Conservation (phyloP, 257 asterid genomes). For the Haberlea rhodopensis region DNA sequence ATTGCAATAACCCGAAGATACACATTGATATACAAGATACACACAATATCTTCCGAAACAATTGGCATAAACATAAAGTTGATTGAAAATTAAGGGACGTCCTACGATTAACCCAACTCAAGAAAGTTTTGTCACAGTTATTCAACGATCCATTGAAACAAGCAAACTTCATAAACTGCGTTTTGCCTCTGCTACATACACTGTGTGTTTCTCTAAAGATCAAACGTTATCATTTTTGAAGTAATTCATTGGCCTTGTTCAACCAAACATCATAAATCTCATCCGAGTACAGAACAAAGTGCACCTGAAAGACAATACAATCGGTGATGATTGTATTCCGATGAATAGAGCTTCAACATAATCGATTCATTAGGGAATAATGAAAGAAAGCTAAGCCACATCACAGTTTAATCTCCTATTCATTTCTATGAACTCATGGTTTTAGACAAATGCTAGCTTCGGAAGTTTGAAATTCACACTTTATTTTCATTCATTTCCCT, state of each 20-base stretch:
- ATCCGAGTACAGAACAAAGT: conserved; percentile 76
- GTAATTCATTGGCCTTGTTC: conserved; percentile 57
- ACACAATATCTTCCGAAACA: too few relatives aligned
- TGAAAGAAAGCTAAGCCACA: neutral
- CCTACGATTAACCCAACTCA: too few relatives aligned
- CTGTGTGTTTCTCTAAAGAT: neutral
- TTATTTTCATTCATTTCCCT: neutral
- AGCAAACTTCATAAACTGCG: neutral
- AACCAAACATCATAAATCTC: conserved; percentile 80
- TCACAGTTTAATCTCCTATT: neutral
- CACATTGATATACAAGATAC: too few relatives aligned
- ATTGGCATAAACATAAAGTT: too few relatives aligned
- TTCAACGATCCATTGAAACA: neutral
- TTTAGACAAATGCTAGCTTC: neutral
- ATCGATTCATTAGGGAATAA: neutral
- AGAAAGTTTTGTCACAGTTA: too few relatives aligned
- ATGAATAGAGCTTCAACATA: neutral
- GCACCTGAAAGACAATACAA: conserved; percentile 54
- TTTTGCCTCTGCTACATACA: neutral
- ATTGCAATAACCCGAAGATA: too few relatives aligned
- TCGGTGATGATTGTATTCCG: neutral
- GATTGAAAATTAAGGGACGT: too few relatives aligned
- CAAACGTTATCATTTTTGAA: conserved; percentile 35
- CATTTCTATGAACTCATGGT: neutral
- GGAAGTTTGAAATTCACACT: neutral